Evolutionary conservation across 2,329 filamentous ascomycete species (phyloP), one percentile per base, ranked within the genome.

Genomic region (Cytospora piceicola): DNA sequence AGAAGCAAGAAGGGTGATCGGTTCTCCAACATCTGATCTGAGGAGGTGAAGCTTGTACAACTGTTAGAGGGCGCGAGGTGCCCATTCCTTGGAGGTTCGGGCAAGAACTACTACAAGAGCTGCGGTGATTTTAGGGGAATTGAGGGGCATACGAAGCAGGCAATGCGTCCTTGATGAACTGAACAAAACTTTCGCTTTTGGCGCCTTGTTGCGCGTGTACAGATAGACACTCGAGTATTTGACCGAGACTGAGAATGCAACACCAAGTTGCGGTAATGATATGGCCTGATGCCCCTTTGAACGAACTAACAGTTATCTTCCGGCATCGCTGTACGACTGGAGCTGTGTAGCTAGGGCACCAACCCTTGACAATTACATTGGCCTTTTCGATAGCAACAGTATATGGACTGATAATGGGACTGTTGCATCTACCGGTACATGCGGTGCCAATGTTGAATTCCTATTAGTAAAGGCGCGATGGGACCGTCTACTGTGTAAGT

Each of bases 1-100:
- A 82, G 86, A 72, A 90, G 90, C 78, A 86, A 83, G 68, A 96
- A 93, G 76, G 95, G 95, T 4, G 94, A 98, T 80, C 85, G 95
- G 39, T 96, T 99, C 73, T 85, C 91, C 15, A 39, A 66, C 32
- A 15, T 63, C 51, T 86, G 76, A 36, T 14, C 12, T 15, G 34
- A 14, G 34, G 34, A 77, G n/a, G 54, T 11, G 46, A 53, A 14
- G 62, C 7, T 20, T 20, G 36, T 30, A 15, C 52, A 20, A 57
- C 12, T 42, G 4, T 14, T 22, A 14, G 24, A 49, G 8, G 12
- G 46, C 46, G 46, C 46, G n/a, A 24, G 46, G 46, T 24, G n/a
- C 46, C 46, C 11, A 8, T 8, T 22, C 14, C 11, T 49, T 24
- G n/a, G n/a, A n/a, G 20, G 22, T 29, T 54, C 24, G 14, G 17